Evolutionary conservation across 1,284 basidiomycete genomes (phyloP), one percentile per base, ranked within the genome.

Genomic region (Mycena sp.): DNA sequence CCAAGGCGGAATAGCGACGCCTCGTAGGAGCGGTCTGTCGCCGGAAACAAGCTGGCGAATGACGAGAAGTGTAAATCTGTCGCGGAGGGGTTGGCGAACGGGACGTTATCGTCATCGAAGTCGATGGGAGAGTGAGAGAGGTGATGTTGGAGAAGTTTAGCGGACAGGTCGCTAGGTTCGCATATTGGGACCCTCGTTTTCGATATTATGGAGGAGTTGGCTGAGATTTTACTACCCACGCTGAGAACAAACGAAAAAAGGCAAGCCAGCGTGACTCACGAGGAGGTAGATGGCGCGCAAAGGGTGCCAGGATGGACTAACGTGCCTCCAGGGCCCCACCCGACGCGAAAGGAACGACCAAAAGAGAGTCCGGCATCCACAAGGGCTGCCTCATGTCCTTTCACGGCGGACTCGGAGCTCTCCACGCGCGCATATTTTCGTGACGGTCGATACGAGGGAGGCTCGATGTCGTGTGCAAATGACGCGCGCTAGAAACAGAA

Each of bases 291-390:
- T 9, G 88, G 87, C 2, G 83, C 83, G 73, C 89, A 90, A 45
- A 96, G 76, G 61, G 83, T 82, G 25, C 93, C 94, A 21, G 92
- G 78, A 78, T 96, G 92, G 26, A 90, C 89, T 17, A 98, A 74
- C 46, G 81, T 83, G 1, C 94, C 94, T 48, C 87, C 85, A 0
- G 93, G 91, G 16, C 96, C 94, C 94, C 95, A 99, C 2, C 94
- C 90, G 6, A 92, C 93, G 51, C 96, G 86, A 78, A 96, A 98
- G 23, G 94, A 95, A 28, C 95, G 87, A 17, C 95, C 96, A 59
- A 96, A 81, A 5, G 92, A 85, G 44, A 99, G 79, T 1, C 95
- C 95, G 9, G 94, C 90, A 78, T 99, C 97, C 9, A 88, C 80
- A 48, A 87, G 80, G 32, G 87, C 81, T 10, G 84, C 85, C 74